Base-by-base conservation (phyloP, 306 rosid genomes). In the Quercus dentata region DNA sequence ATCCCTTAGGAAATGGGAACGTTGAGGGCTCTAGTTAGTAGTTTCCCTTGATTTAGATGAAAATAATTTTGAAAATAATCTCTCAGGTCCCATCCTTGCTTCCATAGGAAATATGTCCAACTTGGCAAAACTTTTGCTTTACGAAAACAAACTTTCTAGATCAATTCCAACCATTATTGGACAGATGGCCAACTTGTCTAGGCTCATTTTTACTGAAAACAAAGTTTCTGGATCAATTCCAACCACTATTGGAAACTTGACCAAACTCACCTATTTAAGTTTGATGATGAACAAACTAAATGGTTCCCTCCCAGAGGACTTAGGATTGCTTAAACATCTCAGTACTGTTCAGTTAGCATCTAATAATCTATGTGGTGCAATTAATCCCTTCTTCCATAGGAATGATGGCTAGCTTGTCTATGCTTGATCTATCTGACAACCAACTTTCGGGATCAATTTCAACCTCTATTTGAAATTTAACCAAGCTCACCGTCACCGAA, bases 381-480 rank as follows among this genome's bases (percentile, higher is more conserved):
- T 23, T 23, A 23, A 23, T 83, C 28, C 83, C 82, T 55, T 18
- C 65, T 5, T 63, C 65, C 9, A 65, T 68, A 12, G 84, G 76
- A 80, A 61, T 19, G 28, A n/a, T 61, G 67, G 25, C 25, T 25
- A 6, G 17, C 61, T 71, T 78, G 15, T 46, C 52, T 46, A 46
- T 9, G 14, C 52, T 46, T 46, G 21, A 6, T n/a, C 59, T 74
- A 23, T 1, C 0, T 0, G 0, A 2, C 58, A 80, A 80, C 46
- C 1, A 68, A 6, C 46, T 80, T 4, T 80, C 70, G 18, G 28
- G 79, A 7, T 0, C 78, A 6, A 74, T 80, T 67, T 79, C 75
- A 11, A 65, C 74, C 5, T 64, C 17, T 2, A 70, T 82, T 8
- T 78, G 80, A 28, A 72, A 71, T n/a, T 69, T 82, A 74, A 67